Base-by-base conservation (phyloP, 306 rosid species). In the Prunus armeniaca region DNA sequence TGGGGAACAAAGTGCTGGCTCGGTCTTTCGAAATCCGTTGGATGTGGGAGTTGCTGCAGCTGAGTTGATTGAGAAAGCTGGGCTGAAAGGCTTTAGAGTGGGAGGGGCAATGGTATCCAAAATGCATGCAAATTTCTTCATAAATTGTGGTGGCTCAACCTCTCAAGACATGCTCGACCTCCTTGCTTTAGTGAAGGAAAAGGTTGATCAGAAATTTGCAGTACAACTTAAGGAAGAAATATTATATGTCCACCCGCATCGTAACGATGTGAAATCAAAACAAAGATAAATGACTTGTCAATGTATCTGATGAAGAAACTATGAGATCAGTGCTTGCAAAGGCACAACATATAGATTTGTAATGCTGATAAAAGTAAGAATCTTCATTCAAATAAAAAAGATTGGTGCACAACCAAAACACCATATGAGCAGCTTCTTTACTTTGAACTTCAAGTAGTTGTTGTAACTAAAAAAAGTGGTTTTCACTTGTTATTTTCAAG, bases 401-500 rank as follows among this genome's bases (percentile, higher is more conserved):
- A 22, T 67, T 22, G 17, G 12, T 15, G 65, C 43, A 38, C 55
- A 3, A 72, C 67, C 43, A 57, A 56, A n/a, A 57, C 50, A 30
- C 68, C 62, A 13, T 9, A 34, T 50, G 13, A 62, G 71, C 30
- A 69, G 81, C 70, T 54, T 63, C 20, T 28, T 19, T 46, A 43
- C 52, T 77, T 49, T 14, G 50, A 49, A 55, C 8, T 61, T 67
- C 54, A 18, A 74, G 6, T 41, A 32, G 22, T 20, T 3, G 5
- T 52, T 27, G 9, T 52, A 56, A 24, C 27, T 17, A 67, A 19
- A 49, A 25, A 25, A 14, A 50, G 56, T 30, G 61, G 55, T 14
- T 54, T 71, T 88, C 83, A 88, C 78, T 81, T 87, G 86, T 89
- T 92, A 0, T 24, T 80, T 86, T 85, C 77, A 84, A 94, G 93